Evolutionary conservation across 495 filamentous ascomycete genomes (phyloP).

Genomic region (Clavariopsis aquatica): DNA sequence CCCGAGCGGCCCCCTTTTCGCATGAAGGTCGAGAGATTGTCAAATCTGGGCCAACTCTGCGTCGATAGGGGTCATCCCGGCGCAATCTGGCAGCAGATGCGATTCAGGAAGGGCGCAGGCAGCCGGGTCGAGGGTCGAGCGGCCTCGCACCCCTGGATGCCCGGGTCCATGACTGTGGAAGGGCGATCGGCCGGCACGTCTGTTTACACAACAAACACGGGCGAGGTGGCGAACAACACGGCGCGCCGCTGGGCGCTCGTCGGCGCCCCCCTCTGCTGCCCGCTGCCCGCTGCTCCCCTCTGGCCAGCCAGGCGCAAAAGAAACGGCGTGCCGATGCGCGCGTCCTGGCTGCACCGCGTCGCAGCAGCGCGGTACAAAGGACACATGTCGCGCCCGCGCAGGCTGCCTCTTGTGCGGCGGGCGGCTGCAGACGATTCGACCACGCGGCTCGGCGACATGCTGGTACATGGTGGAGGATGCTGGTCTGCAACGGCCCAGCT

Average conservation of each 20-base stretch:
- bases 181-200: neutral
- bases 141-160: conserved; percentile 14
- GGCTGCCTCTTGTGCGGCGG: neutral
- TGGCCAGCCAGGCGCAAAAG: neutral
- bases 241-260: too few relatives aligned
- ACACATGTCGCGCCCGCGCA: neutral
- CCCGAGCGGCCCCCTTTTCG: conserved; percentile 27
- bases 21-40: conserved; percentile 31
- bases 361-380: neutral
- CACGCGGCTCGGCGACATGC: conserved; percentile 7
- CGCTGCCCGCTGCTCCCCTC: neutral
- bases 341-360: neutral
- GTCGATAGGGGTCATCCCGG: neutral
- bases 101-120: neutral
- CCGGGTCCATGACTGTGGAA: conserved; percentile 9
- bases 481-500: neutral
- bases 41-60: conserved; percentile 24
- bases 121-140: neutral
- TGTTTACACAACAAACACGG: conserved; percentile 1
- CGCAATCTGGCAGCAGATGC: neutral
- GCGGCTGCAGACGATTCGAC: conserved; percentile 15
- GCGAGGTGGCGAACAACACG: neutral
- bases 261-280: too few relatives aligned
- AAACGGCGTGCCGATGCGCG: neutral
- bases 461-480: neutral